Conservation (phyloP, 352 stramenopile genomes). For the Aphanomyces stellatus region DNA sequence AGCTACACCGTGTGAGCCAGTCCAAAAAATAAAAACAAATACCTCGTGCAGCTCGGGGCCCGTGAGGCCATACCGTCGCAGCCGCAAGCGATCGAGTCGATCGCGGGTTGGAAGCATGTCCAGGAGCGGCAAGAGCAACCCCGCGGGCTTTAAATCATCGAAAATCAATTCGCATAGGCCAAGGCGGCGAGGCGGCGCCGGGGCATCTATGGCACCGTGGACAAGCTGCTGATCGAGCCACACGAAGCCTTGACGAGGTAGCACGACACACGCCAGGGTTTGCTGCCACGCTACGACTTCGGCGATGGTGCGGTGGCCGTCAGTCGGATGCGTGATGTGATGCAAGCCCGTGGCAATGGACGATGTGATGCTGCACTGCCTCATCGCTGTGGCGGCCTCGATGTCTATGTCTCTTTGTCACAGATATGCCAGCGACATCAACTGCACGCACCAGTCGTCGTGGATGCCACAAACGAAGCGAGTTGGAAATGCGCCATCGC, state of each 20-base stretch:
- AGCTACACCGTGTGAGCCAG: too few relatives aligned
- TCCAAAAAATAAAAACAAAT: too few relatives aligned
- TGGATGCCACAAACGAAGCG: too few relatives aligned
- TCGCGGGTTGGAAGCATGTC: background rate
- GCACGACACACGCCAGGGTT: background rate
- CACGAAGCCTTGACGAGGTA: background rate
- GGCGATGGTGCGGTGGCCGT: too few relatives aligned
- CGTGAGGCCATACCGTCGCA: background rate
- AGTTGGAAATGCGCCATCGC: background rate
- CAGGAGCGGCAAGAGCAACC: background rate
- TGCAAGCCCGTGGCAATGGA: too few relatives aligned
- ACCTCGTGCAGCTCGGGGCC: background rate
- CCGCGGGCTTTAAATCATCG: background rate
- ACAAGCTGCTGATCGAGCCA: background rate
- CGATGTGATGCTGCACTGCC: too few relatives aligned
- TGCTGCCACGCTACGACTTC: background rate
- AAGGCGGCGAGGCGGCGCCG: too few relatives aligned
- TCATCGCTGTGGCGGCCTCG: too few relatives aligned
- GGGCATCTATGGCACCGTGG: background rate
- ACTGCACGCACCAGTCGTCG: too few relatives aligned
- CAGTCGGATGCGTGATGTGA: too few relatives aligned
- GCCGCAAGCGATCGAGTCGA: background rate
- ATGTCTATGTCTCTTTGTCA: too few relatives aligned
- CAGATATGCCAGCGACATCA: too few relatives aligned
- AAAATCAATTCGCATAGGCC: background rate